Evolutionary conservation across 345 rosid species (phyloP).

Genomic region (Alliaria petiolata): DNA sequence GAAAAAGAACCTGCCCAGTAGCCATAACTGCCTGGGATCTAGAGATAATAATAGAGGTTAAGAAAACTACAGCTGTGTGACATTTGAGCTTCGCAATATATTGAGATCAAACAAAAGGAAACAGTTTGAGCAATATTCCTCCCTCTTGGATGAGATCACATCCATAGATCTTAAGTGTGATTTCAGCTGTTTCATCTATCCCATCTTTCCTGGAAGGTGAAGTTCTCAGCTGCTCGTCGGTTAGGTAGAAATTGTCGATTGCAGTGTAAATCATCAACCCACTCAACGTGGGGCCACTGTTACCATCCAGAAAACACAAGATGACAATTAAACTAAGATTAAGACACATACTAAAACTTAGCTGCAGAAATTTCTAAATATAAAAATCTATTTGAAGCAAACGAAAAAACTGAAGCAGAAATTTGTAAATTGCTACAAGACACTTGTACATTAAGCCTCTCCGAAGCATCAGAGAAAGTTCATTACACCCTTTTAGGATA

Average conservation of each 20-base stretch:
- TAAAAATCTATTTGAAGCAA: no score
- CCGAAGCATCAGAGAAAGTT: no score
- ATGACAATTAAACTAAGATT: not conserved
- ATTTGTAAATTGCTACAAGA: no score
- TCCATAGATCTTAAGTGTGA: constrained; percentile 73
- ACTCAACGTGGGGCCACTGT: constrained; percentile 1
- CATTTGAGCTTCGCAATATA: not conserved
- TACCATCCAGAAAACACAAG: not conserved
- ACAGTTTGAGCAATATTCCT: constrained; percentile 78
- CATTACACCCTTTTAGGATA: no score
- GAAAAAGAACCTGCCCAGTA: constrained; percentile 89
- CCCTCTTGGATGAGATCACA: constrained; percentile 92
- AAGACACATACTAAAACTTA: not conserved
- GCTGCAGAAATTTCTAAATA: no score
- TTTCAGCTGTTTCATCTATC: constrained; percentile 72
- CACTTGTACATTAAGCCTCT: no score
- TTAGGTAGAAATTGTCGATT: constrained; percentile 78
- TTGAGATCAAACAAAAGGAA: constrained; percentile 30
- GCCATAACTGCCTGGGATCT: constrained; percentile 98
- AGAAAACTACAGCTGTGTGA: constrained; percentile 2
- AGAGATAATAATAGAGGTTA: constrained; percentile 9
- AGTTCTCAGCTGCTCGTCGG: constrained; percentile 58
- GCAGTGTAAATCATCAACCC: constrained; percentile 75
- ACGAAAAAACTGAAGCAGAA: no score
- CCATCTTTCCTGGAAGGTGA: constrained; percentile 87